Evolutionary conservation across 2,329 filamentous ascomycete genomes (phyloP), one percentile per base, ranked within the genome.

Genomic region (Simplicillium aogashimaense): DNA sequence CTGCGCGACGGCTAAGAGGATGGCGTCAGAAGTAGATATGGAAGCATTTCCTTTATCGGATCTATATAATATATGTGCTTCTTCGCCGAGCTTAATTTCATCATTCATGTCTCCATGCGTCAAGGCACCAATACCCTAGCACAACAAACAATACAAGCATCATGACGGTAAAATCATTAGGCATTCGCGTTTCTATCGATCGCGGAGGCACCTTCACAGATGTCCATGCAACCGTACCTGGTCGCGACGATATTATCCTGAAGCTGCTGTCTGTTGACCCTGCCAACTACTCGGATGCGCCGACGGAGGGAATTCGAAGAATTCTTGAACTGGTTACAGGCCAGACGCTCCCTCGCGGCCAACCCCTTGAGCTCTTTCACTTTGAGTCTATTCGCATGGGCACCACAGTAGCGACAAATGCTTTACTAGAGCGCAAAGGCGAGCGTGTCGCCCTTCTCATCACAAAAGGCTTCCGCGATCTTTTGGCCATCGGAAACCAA

Each of bases 341-440:
- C 3, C 51, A 50, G 6, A 44, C 54, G 2, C 50, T 64, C 13
- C 58, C 62, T 1, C 51, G 59, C 5, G 60, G 58, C 1, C 50
- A 55, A 2, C 41, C 57, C 7, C 38, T 66, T 10, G 57, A 64
- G 10, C 54, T 62, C 2, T 55, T 53, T 1, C 50, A 56, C 10
- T 56, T 66, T 30, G 78, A 83, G 53, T 82, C 76, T 42, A 86
- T 86, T 51, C 76, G 83, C 16, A 86, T 86, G 81, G 83, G 83
- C n/a, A 87, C 83, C 1, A 87, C 83, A 1, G 83, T 87, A 2
- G 83, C 83, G 2, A 87, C 83, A 0, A 87, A 87, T 56, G 83
- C 83, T 2, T 60, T 87, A n/a, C 62, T 87, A 2, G 83, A 87
- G 53, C 64, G 82, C 32, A 86, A 86, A 55, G 83, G 83, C 17